A percentile compares a stretch with the other conserved stretches of the same genome.
These are phyloP conservation scores for Candida freyschussii DNA, from an alignment of 1,139 yeast genomes.

Conservation along the genomic window DNA sequence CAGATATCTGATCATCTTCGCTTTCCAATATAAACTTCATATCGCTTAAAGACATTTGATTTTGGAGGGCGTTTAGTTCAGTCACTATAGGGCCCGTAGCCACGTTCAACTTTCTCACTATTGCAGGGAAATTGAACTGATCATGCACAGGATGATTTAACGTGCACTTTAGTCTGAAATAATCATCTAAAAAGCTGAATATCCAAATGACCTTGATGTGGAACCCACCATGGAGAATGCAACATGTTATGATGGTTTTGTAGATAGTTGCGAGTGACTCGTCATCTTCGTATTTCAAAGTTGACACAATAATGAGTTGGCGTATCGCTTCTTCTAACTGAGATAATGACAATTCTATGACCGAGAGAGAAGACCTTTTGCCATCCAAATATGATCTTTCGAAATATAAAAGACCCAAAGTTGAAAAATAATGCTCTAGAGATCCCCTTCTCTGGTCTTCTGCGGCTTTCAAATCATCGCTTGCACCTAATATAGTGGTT, in stretches of 20 bases:
- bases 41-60: too few species aligned
- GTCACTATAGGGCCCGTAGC: too few species aligned
- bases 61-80: too few species aligned
- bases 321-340: slow-evolving; percentile 31
- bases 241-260: slow-evolving; percentile 37
- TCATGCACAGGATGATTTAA: slow-evolving; percentile 2
- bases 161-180: slow-evolving; percentile 1
- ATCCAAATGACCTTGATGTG: slow-evolving; percentile 41
- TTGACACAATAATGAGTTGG: slow-evolving; percentile 32
- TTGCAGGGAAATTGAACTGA: slow-evolving; percentile 2
- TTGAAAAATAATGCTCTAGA: slow-evolving; percentile 10
- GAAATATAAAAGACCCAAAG: slow-evolving; percentile 12
- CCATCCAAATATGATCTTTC: slow-evolving; percentile 6
- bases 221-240: slow-evolving; percentile 40
- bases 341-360: background rate
- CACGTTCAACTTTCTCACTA: slow-evolving; percentile 2
- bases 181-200: slow-evolving; percentile 30
- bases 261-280: slow-evolving; percentile 30
- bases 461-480: slow-evolving; percentile 4
- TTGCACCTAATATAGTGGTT: slow-evolving; percentile 4
- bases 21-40: background rate
- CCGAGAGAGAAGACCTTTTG: background rate
- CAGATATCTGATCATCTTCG: background rate
- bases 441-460: slow-evolving; percentile 9
- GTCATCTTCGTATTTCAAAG: slow-evolving; percentile 34